phyloP scores from a whole-genome alignment of 345 rosid genomes.

The Populus euphratica region DNA sequence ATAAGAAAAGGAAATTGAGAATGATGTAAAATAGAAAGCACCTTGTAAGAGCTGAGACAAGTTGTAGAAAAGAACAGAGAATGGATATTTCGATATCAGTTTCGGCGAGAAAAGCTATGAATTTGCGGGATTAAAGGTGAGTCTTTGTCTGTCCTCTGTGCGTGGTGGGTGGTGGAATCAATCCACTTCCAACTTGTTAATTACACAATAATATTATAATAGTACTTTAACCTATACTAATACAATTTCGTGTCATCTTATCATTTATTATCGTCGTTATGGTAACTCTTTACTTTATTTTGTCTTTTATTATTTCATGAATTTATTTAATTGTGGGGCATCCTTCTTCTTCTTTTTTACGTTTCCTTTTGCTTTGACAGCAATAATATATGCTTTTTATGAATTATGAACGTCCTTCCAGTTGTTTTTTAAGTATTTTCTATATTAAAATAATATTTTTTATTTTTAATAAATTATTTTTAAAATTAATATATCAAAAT shows the following conservation, averaged over 20 bases:
- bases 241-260: not conserved
- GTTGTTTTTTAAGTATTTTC: too few species aligned
- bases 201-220: not conserved
- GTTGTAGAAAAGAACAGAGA: slow-evolving; percentile 11
- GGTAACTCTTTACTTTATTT: too few species aligned
- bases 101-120: slow-evolving; percentile 31
- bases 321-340: too few species aligned
- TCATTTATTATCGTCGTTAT: too few species aligned
- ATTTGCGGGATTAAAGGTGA: slow-evolving; percentile 27
- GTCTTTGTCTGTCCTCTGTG: slow-evolving; percentile 7
- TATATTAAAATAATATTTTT: too few species aligned
- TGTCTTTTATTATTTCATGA: too few species aligned
- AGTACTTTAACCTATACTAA: not conserved
- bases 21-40: slow-evolving; percentile 10
- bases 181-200: slow-evolving; percentile 5
- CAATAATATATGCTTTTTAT: too few species aligned
- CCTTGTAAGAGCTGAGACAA: slow-evolving; percentile 25
- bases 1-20: slow-evolving; percentile 1
- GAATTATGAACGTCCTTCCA: too few species aligned
- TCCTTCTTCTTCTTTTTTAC: too few species aligned
- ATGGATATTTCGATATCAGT: not conserved
- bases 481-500: too few species aligned
- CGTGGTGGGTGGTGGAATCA: slow-evolving; percentile 22
- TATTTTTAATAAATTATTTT: too few species aligned
- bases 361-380: too few species aligned